phyloP scores from a whole-genome alignment of 176 grass and related monocot species.

The Sorghum bicolor region Sorghum_bicolor_NCBIv3 NC_012870.2:77090501-77091000 shows the following conservation, averaged over 20 bases:
- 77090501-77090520: not conserved
- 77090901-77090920: constrained; percentile 96
- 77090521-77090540: not conserved
- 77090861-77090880: constrained; percentile 82
- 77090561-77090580: not conserved
- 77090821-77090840: constrained; percentile 6
- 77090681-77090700: not conserved
- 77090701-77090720: not conserved
- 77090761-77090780: not conserved
- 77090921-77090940: constrained; percentile 84
- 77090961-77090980: not conserved
- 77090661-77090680: not conserved
- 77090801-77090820: not conserved
- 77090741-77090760: not conserved
- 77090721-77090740: not conserved
- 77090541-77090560: not conserved
- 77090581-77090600: not conserved
- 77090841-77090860: constrained; percentile 55
- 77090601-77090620: not conserved
- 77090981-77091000: not conserved
- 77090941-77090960: not conserved
- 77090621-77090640: not conserved
- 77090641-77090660: not conserved
- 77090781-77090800: not conserved
- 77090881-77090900: constrained; percentile 91